Conservation (phyloP, 331 rosid species). For the Acacia concinna region DNA sequence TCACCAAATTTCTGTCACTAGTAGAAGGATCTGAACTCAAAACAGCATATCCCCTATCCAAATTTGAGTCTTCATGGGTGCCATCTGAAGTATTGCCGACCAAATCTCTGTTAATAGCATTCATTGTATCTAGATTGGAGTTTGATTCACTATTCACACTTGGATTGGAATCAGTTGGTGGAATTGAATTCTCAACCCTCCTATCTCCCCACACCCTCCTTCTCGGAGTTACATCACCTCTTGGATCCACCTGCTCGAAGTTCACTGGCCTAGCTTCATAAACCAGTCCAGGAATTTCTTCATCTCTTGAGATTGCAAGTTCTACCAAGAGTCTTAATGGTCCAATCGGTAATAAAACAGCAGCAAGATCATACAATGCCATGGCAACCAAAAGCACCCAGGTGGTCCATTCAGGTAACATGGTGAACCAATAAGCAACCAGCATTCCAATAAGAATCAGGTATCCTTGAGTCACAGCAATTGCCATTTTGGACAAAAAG, state of each 20-base stretch:
- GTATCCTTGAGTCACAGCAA: slow-evolving; percentile 81
- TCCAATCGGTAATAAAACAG: slow-evolving; percentile 83
- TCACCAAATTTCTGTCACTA: slow-evolving; percentile 40
- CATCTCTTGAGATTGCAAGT: slow-evolving; percentile 88
- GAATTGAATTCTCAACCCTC: slow-evolving; percentile 41
- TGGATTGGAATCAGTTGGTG: slow-evolving; percentile 9
- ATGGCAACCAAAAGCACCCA: slow-evolving; percentile 85
- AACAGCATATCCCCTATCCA: slow-evolving; percentile 36
- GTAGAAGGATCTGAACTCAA: slow-evolving; percentile 22
- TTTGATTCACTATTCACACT: slow-evolving; percentile 24
- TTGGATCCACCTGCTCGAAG: slow-evolving; percentile 34
- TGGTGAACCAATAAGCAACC: slow-evolving; percentile 89
- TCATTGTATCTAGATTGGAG: slow-evolving; percentile 19
- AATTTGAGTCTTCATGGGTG: slow-evolving; percentile 22
- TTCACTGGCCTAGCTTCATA: slow-evolving; percentile 89
- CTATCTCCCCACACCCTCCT: slow-evolving; percentile 83
- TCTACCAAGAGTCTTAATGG: slow-evolving; percentile 86
- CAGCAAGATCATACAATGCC: slow-evolving; percentile 91
- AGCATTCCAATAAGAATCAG: slow-evolving; percentile 80
- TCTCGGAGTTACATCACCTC: slow-evolving; percentile 36
- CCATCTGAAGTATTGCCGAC: slow-evolving; percentile 9
- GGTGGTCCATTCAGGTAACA: slow-evolving; percentile 95
- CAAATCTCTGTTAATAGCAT: slow-evolving; percentile 25
- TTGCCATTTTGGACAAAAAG: slow-evolving; percentile 83
- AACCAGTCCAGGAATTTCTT: slow-evolving; percentile 90